Conservation (phyloP, 805 yeast species). For the Saturnispora galanensis region DNA sequence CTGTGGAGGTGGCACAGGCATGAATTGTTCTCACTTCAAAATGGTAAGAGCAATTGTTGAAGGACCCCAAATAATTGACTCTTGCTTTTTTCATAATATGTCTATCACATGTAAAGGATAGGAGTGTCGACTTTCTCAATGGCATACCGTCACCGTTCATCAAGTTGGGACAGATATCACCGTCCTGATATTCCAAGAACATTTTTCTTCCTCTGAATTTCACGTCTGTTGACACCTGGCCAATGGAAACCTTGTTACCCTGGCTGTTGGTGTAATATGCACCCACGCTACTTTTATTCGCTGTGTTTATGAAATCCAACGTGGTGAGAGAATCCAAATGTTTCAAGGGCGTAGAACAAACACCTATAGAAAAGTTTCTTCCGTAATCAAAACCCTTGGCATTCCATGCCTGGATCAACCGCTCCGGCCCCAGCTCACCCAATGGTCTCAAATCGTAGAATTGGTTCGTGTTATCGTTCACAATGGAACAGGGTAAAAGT, state of each 20-base stretch:
- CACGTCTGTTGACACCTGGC: constrained; percentile 52
- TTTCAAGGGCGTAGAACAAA: constrained; percentile 50
- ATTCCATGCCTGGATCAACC: constrained; percentile 42
- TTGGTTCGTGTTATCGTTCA: constrained; percentile 34
- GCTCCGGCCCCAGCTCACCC: constrained; percentile 23
- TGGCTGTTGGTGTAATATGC: constrained; percentile 43
- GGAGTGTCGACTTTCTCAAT: constrained; percentile 49
- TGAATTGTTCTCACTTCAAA: constrained; percentile 78
- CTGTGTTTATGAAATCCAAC: constrained; percentile 26
- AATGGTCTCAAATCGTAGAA: constrained; percentile 37
- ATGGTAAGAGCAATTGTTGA: constrained; percentile 70
- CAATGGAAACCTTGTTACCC: constrained; percentile 43
- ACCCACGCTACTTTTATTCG: constrained; percentile 39
- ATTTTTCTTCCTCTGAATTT: constrained; percentile 62
- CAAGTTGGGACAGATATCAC: constrained; percentile 44
- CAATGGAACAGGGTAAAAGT: constrained; percentile 34
- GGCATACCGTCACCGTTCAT: constrained; percentile 36
- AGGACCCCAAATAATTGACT: constrained; percentile 58
- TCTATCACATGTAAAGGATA: constrained; percentile 72
- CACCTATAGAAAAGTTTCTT: constrained; percentile 63
- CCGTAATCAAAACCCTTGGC: constrained; percentile 65
- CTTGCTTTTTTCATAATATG: constrained; percentile 58
- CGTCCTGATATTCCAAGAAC: constrained; percentile 59
- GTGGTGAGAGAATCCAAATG: constrained; percentile 16
- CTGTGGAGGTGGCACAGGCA: constrained; percentile 76